These are phyloP conservation scores for Halteria grandinella DNA, from an alignment of 73 alveolate species.

Conservation along the genomic window DNA sequence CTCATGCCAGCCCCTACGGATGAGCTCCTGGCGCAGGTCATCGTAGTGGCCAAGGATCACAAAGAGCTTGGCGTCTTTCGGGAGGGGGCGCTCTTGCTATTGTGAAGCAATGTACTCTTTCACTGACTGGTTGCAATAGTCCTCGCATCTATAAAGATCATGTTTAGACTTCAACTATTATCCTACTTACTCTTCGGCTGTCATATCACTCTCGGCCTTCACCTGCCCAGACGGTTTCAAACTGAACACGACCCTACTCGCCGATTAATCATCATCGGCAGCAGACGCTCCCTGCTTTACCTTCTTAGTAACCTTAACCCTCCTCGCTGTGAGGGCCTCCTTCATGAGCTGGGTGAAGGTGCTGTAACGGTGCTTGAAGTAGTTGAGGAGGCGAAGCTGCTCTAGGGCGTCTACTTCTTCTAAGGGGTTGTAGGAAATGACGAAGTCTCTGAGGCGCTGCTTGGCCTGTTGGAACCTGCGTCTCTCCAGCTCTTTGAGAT, in stretches of 20 bases:
- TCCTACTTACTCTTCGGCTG: slow-evolving; percentile 5
- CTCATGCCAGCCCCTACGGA: slow-evolving; percentile 66
- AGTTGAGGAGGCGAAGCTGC: slow-evolving; percentile 8
- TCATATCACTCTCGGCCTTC: background rate
- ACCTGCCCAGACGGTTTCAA: background rate
- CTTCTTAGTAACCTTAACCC: slow-evolving; percentile 12
- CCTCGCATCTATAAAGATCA: background rate
- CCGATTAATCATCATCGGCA: background rate
- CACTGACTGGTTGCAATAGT: background rate
- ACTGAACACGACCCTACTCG: background rate
- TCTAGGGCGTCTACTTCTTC: background rate
- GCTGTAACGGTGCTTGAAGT: slow-evolving; percentile 34
- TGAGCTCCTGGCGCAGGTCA: slow-evolving; percentile 57
- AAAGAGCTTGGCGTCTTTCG: slow-evolving; percentile 56
- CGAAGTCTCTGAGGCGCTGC: slow-evolving; percentile 30
- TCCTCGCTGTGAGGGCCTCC: slow-evolving; percentile 44
- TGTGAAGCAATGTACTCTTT: too few species aligned
- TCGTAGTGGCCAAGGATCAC: slow-evolving; percentile 59
- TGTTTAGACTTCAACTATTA: background rate
- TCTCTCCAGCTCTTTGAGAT: slow-evolving; percentile 18
- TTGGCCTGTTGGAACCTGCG: slow-evolving; percentile 38
- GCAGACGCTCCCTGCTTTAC: background rate
- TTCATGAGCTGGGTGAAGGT: slow-evolving; percentile 33
- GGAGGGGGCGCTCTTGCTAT: slow-evolving; percentile 47
- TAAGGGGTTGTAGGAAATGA: background rate